phyloP scores from a whole-genome alignment of 2,329 filamentous ascomycete species.

The Verticillium nubilum region DNA sequence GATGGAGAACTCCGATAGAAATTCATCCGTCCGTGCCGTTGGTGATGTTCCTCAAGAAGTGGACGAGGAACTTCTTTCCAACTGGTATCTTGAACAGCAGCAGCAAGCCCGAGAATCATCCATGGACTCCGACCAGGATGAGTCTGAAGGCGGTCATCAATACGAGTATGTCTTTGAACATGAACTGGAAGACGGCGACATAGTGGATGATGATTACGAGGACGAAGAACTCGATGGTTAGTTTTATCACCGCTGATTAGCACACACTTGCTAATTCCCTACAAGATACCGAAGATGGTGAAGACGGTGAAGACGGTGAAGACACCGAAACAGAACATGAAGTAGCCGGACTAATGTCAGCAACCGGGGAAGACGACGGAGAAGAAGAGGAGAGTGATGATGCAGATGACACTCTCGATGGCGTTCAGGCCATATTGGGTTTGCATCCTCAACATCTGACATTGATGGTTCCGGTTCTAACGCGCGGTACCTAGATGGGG shows the following conservation, averaged over 20 bases:
- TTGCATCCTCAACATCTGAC: background rate
- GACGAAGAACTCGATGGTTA: conserved; percentile 12
- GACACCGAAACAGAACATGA: conserved; percentile 11
- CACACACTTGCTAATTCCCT: background rate
- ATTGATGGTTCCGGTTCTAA: conserved; percentile 2
- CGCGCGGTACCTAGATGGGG: conserved; percentile 14
- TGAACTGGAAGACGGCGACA: conserved; percentile 17
- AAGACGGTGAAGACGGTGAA: conserved; percentile 17
- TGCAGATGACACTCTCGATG: conserved; percentile 11
- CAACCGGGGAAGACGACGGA: conserved; percentile 16
- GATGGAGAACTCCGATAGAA: background rate
- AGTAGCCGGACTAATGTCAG: conserved; percentile 4
- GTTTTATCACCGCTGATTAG: background rate
- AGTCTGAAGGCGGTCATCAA: conserved; percentile 35
- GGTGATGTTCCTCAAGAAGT: background rate
- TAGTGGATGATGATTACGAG: conserved; percentile 13
- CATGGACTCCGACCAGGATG: conserved; percentile 7
- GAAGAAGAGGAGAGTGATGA: conserved; percentile 31
- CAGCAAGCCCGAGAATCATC: background rate
- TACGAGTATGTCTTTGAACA: conserved; percentile 13
- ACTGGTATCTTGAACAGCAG: background rate
- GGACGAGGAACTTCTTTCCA: background rate
- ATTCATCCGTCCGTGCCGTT: background rate
- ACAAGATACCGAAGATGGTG: conserved; percentile 20
- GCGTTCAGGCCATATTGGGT: background rate